phyloP scores from a whole-genome alignment of 345 rosid species.

The Citrus reticulata region DNA sequence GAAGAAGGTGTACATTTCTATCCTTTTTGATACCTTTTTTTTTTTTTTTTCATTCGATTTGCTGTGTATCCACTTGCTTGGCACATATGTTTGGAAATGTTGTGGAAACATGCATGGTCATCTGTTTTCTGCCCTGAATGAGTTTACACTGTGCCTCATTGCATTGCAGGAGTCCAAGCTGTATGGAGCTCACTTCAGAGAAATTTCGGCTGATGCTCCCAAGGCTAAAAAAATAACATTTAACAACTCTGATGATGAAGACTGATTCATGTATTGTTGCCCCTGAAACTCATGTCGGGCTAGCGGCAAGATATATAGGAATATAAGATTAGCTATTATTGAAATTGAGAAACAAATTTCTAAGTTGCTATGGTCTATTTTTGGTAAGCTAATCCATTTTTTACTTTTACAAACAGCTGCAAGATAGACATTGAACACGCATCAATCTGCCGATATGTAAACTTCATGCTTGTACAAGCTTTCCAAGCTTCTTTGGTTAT shows the following conservation, averaged over 20 bases:
- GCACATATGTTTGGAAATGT: background rate
- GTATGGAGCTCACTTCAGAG: constrained; percentile 90
- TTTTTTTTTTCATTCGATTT: too few relatives aligned
- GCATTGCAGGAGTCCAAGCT: constrained; percentile 80
- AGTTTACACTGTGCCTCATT: background rate
- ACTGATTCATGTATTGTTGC: constrained; percentile 25
- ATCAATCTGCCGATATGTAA: too few relatives aligned
- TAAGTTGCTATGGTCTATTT: background rate
- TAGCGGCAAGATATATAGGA: background rate
- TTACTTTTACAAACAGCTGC: background rate
- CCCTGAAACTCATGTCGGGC: background rate
- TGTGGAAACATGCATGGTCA: background rate
- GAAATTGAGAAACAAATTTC: background rate
- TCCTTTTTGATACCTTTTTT: background rate
- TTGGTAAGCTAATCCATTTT: background rate
- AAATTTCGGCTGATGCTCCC: constrained; percentile 87
- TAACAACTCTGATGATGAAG: constrained; percentile 70
- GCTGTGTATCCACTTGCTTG: background rate
- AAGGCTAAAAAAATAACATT: constrained; percentile 78
- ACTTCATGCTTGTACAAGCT: background rate
- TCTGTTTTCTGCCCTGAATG: background rate
- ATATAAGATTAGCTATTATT: background rate
- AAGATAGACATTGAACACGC: background rate
- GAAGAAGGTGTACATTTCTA: constrained; percentile 58
- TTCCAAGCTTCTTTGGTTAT: background rate